Percentiles rank a stretch among this genome's conserved stretches.
Evolutionary conservation across 2,329 filamentous ascomycete species (phyloP).

Genomic region (Elsinoe perseae): DNA sequence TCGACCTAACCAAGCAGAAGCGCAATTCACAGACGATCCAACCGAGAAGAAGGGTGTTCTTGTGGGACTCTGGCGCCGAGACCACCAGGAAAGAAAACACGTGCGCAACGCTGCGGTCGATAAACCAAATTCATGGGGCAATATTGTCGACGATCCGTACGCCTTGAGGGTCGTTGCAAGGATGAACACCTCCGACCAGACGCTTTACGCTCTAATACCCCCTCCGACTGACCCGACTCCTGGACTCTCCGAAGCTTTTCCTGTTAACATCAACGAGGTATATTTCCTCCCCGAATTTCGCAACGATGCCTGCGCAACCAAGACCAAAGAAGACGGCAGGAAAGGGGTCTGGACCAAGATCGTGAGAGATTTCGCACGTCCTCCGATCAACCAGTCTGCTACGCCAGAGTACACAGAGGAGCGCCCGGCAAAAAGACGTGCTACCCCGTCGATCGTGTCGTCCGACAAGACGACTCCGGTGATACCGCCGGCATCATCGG

Average conservation of each 20-base stretch:
- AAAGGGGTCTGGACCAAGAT: background rate
- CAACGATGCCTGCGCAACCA: background rate
- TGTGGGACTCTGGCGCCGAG: background rate
- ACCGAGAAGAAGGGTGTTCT: background rate
- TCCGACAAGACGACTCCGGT: background rate
- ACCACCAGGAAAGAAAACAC: background rate
- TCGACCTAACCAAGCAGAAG: background rate
- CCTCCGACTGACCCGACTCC: background rate
- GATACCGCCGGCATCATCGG: background rate
- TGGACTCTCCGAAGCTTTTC: background rate
- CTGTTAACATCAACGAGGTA: background rate
- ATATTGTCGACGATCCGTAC: background rate
- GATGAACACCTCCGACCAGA: background rate
- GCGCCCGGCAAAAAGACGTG: background rate
- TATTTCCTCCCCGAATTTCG: background rate
- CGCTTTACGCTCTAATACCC: background rate
- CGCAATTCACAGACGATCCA: background rate
- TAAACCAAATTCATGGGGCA: background rate
- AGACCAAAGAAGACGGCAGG: background rate
- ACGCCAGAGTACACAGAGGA: background rate
- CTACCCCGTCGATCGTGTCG: background rate
- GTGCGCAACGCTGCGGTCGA: background rate
- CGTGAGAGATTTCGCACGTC: background rate
- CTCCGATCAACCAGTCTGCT: background rate
- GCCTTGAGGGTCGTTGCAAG: background rate